Base-by-base conservation (phyloP, 2,329 filamentous ascomycete genomes). In the Pseudocercospora macadamiae region DNA sequence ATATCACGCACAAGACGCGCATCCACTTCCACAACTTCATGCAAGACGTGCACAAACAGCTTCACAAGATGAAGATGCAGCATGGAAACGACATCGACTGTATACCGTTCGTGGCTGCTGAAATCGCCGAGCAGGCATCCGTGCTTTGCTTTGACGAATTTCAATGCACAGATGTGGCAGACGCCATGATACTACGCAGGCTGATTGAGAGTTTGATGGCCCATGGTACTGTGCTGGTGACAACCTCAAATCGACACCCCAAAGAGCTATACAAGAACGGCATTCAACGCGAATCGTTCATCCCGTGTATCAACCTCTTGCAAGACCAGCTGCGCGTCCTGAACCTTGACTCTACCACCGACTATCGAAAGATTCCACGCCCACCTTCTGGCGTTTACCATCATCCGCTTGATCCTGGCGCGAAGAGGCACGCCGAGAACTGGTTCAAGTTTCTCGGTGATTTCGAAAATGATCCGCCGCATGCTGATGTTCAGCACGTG, bases 11-110 rank as follows among this genome's bases (percentile, higher is more conserved):
- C 28, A 97, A 96, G 79, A 96, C 89, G 47, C 84, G 95, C 48
- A 97, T 99, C 70, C 95, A 99, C 79, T 99, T 99, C 77, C 92
- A 97, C 80, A 96, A 96, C 75, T 99, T 99, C 80, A 99, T 99
- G 95, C 95, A 97, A 75, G 90, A 96, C 74, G 89, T 97, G 49
- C 95, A 99, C 78, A 91, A 89, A 74, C 84, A 93, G 61, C 79
- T 97, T 69, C 95, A 97, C 79, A 86, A 86, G 72, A 88, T 96
- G 77, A 97, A 96, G 79, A 89, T 95, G 83, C 79, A 87, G 68
- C 86, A 96, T 73, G 95, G 95, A 26, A 92, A 87, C 71, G 92
- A 97, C 67, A 83, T 96, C 36, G 95, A 99, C 74, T 91, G 86
- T 0, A 85, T 97, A 44, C 93, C 93, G 0, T 95, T 96, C 72